These are phyloP conservation scores for Mucor circinelloides DNA, from an alignment of 371 early-diverging fungal genomes.

Conservation along the genomic window DNA sequence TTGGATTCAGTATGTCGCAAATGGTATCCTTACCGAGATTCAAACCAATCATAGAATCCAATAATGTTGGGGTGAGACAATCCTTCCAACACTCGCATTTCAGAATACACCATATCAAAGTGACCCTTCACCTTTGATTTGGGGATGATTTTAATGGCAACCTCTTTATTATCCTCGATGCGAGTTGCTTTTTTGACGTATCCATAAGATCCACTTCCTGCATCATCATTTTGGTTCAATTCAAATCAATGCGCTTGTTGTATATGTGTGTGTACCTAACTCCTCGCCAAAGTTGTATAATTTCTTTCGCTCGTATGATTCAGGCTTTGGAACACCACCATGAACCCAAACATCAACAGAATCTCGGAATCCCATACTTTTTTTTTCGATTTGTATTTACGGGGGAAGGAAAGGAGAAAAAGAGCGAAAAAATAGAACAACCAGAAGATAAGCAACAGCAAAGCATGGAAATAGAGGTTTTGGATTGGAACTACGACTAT, in stretches of 20 bases:
- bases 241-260: not conserved
- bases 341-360: constrained; percentile 24
- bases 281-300: constrained; percentile 61
- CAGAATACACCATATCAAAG: constrained; percentile 74
- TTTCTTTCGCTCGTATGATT: constrained; percentile 69
- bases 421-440: not conserved
- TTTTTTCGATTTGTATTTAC: not conserved
- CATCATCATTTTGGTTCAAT: not conserved
- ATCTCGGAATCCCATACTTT: constrained; percentile 19
- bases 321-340: constrained; percentile 49
- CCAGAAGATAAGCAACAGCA: not conserved
- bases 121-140: constrained; percentile 66
- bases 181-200: constrained; percentile 68
- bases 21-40: constrained; percentile 37
- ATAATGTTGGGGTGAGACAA: constrained; percentile 84
- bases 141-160: constrained; percentile 79
- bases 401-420: not conserved
- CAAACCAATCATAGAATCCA: constrained; percentile 78
- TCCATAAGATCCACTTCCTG: constrained; percentile 80
- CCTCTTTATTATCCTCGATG: constrained; percentile 52
- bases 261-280: constrained; percentile 43
- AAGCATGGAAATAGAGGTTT: not conserved
- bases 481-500: not conserved
- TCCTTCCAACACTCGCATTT: constrained; percentile 66
- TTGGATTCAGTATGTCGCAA: not conserved